Conservation (phyloP, 352 stramenopile species). For the Globisporangium paddicum region DNA sequence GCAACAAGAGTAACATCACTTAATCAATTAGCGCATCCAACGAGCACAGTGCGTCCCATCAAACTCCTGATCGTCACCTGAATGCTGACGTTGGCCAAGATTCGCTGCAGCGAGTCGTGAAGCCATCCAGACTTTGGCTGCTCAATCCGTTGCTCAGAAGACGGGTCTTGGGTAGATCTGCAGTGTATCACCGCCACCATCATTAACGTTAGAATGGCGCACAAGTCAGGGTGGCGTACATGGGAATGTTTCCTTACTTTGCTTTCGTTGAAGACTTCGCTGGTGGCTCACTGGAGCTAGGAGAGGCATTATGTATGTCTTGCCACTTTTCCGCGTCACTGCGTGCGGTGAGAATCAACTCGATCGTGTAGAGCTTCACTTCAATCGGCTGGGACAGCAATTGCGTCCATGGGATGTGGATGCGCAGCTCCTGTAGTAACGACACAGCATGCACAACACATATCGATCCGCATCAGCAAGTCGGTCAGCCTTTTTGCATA, state of each 20-base stretch:
- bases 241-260: not conserved
- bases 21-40: not conserved
- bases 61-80: conserved; percentile 25
- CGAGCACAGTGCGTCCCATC: too few relatives aligned
- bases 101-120: conserved; percentile 72
- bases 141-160: conserved; percentile 47
- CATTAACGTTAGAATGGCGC: not conserved
- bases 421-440: conserved; percentile 60
- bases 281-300: not conserved
- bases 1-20: not conserved
- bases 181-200: not conserved
- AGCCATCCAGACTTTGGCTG: conserved; percentile 80
- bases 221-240: not conserved
- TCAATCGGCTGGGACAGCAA: conserved; percentile 83
- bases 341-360: conserved; percentile 76
- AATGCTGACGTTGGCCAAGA: conserved; percentile 78
- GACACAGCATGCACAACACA: not conserved
- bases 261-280: not conserved
- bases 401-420: conserved; percentile 88
- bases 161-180: conserved; percentile 6
- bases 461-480: not conserved
- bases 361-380: conserved; percentile 87
- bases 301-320: conserved; percentile 12
- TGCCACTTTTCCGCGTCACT: conserved; percentile 16
- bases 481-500: not conserved